Conservation (phyloP, 1,284 basidiomycete species). For the Cutaneotrichosporon mucoides region DNA sequence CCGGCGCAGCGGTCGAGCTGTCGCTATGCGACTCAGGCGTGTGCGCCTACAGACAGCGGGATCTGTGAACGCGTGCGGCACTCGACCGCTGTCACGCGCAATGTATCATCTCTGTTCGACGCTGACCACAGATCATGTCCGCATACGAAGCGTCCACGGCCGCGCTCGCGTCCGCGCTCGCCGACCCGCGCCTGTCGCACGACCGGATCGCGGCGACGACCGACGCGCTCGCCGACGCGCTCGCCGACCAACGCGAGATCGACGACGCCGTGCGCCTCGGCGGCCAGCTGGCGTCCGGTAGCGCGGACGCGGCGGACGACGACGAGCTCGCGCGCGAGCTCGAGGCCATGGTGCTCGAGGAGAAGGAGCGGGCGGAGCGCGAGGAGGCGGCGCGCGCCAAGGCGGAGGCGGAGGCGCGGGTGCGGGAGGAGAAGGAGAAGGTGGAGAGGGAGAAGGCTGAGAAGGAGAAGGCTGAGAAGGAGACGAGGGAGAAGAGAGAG, state of each 20-base stretch:
- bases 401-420: constrained; percentile 23
- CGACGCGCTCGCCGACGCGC: constrained; percentile 76
- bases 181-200: constrained; percentile 71
- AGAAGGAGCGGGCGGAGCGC: constrained; percentile 27
- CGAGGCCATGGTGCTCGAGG: constrained; percentile 46
- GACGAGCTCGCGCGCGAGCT: constrained; percentile 53
- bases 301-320: constrained; percentile 53
- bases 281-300: constrained; percentile 58
- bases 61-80: too few relatives aligned
- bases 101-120: too few relatives aligned
- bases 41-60: too few relatives aligned
- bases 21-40: too few relatives aligned
- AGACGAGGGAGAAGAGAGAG: background rate
- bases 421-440: constrained; percentile 32
- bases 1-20: too few relatives aligned
- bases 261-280: constrained; percentile 70
- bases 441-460: constrained; percentile 11
- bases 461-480: constrained; percentile 7
- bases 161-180: constrained; percentile 69
- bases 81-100: too few relatives aligned
- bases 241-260: constrained; percentile 74
- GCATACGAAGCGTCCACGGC: constrained; percentile 75
- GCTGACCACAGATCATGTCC: constrained; percentile 68
- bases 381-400: background rate
- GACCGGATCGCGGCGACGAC: constrained; percentile 78